Conservation (phyloP, 495 filamentous ascomycete species). For the Bathelium albidoporum region DNA sequence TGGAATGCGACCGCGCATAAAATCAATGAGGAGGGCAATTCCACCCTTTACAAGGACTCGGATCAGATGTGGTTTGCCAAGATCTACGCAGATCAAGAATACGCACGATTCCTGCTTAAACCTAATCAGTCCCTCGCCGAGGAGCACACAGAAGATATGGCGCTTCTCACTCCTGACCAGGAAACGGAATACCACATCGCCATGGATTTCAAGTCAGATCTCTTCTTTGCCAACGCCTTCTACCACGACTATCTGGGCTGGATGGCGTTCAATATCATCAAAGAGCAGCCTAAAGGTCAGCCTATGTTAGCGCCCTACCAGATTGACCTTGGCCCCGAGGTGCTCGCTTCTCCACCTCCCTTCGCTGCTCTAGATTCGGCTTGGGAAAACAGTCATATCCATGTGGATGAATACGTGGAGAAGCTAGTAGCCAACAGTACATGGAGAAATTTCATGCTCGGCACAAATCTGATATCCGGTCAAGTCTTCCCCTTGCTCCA, state of each 20-base stretch:
- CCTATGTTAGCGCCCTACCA: not conserved
- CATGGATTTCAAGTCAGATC: conserved; percentile 10
- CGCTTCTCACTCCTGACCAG: not conserved
- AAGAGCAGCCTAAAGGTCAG: not conserved
- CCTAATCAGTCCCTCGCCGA: conserved; percentile 7
- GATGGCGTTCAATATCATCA: not conserved
- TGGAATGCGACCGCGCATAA: conserved; percentile 19
- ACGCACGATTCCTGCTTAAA: conserved; percentile 8
- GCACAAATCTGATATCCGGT: conserved; percentile 8
- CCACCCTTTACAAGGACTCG: conserved; percentile 6
- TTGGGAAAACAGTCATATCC: not conserved
- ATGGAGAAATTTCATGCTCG: conserved; percentile 9
- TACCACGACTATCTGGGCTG: conserved; percentile 13
- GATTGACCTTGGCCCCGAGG: conserved; percentile 2
- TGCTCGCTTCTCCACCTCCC: conserved; percentile 8
- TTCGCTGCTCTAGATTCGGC: not conserved
- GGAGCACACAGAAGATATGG: not conserved
- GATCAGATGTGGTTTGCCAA: conserved; percentile 25
- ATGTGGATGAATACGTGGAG: not conserved
- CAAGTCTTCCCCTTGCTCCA: conserved; percentile 8
- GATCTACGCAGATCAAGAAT: conserved; percentile 27
- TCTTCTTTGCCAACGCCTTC: conserved; percentile 16
- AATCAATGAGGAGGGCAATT: conserved; percentile 15
- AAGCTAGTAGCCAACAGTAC: not conserved
- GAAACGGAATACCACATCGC: conserved; percentile 18